Evolutionary conservation across 306 rosid species (phyloP), one percentile per base, ranked within the genome.

Genomic region (Cicer judaicum): DNA sequence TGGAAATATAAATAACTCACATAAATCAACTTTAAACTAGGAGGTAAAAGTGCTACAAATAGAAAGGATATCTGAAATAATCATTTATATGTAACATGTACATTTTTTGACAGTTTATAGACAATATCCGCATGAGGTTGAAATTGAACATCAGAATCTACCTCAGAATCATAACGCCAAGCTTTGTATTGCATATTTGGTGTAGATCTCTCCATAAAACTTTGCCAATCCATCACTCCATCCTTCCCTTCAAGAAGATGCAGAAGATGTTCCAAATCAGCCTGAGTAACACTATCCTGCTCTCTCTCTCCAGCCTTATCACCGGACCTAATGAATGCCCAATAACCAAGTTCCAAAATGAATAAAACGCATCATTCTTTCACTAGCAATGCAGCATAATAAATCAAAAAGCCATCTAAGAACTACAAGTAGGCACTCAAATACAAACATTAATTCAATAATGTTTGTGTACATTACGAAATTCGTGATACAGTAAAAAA

Each of bases 141-240:
- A 77, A 62, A 68, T 13, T 56, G 21, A 86, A 84, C 60, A 44
- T 61, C 50, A 21, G 62, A 61, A 75, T 66, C 82, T 70, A 94
- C 98, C 97, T 89, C 96, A 57, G 96, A 97, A 52, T 95, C 98
- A 84, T 86, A 90, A 73, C 97, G 97, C 99, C 98, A 95, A 43
- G 97, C 98, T 81, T 90, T 89, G 83, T 95, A 95, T 34, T 90
- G 82, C 86, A 95, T 85, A 72, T 78, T 87, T 36, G 88, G 84
- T 64, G 96, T 92, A 38, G 97, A 89, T 75, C 83, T 89, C 66
- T 87, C 91, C 99, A 95, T 89, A 87, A 92, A 70, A 83, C 78
- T 74, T 77, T 95, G 99, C 98, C 99, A 92, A 68, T 95, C 98
- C 83, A 84, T 84, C 82, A 84, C 91, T 68, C 88, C 90, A 66